A percentile compares a stretch with the other conserved stretches of the same genome.
These are phyloP conservation scores for Talaromyces sp. DNA, from an alignment of 2,329 filamentous ascomycete species.

Conservation along the genomic window DNA sequence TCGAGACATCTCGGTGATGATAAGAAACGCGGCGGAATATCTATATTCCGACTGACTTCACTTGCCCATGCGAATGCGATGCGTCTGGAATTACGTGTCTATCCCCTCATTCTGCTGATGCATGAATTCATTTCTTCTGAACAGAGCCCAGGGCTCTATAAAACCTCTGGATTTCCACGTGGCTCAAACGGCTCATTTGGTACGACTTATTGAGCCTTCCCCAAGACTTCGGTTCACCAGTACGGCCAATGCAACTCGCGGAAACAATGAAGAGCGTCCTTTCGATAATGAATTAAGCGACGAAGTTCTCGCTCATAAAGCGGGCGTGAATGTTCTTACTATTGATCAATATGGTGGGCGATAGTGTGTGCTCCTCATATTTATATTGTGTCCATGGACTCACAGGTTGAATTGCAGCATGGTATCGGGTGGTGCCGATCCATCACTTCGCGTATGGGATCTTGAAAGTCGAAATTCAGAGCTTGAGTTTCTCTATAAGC, in stretches of 20 bases:
- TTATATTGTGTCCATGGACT: slow-evolving; percentile 15
- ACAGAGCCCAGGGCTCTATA: slow-evolving; percentile 67
- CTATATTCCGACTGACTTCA: not conserved
- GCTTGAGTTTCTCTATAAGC: slow-evolving; percentile 48
- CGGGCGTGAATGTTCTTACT: slow-evolving; percentile 72
- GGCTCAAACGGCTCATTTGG: slow-evolving; percentile 59
- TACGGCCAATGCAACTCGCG: slow-evolving; percentile 22
- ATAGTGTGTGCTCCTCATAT: slow-evolving; percentile 46
- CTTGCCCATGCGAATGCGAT: not conserved
- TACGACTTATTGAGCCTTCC: slow-evolving; percentile 64
- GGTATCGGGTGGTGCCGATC: slow-evolving; percentile 79
- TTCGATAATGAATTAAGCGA: slow-evolving; percentile 16
- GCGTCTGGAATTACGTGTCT: not conserved
- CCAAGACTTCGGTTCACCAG: slow-evolving; percentile 67
- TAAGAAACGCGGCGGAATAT: not conserved
- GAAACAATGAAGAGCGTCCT: slow-evolving; percentile 5
- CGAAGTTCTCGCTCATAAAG: slow-evolving; percentile 57
- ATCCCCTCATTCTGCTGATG: slow-evolving; percentile 39
- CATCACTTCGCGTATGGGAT: slow-evolving; percentile 81
- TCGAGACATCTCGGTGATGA: not conserved
- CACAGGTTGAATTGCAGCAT: slow-evolving; percentile 48
- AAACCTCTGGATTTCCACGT: slow-evolving; percentile 59
- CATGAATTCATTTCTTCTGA: slow-evolving; percentile 73
- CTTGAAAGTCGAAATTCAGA: slow-evolving; percentile 56
- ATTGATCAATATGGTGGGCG: slow-evolving; percentile 77